These are phyloP conservation scores for Aegilops speltoides DNA, from an alignment of 176 grass and related monocot species.

Conservation along the genomic window DNA sequence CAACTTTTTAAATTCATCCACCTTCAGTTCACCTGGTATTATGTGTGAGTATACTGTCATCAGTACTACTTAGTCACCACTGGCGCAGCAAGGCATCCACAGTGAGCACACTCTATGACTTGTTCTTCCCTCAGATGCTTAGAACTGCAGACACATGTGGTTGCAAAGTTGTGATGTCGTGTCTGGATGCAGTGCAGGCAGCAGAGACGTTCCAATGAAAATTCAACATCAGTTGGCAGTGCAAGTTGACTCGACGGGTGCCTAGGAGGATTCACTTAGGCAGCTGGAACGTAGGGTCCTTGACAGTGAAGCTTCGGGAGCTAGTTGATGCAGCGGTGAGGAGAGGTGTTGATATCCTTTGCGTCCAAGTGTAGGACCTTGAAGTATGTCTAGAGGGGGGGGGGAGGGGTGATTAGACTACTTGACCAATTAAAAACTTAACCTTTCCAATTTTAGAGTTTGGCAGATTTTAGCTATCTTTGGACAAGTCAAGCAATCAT, in stretches of 20 bases:
- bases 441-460: too few species aligned
- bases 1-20: background rate
- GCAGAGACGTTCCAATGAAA: background rate
- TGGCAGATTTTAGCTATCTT: too few species aligned
- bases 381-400: too few species aligned
- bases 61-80: background rate
- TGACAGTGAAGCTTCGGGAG: too few species aligned
- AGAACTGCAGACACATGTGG: background rate
- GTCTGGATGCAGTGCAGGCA: background rate
- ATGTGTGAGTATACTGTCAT: background rate
- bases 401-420: too few species aligned
- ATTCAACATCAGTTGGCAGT: background rate
- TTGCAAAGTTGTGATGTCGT: slow-evolving; percentile 2
- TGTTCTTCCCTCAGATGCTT: slow-evolving; percentile 3
- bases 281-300: too few species aligned
- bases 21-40: background rate
- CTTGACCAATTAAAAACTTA: too few species aligned
- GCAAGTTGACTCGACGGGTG: background rate
- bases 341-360: too few species aligned
- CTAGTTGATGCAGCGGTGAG: too few species aligned
- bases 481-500: too few species aligned
- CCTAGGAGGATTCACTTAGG: too few species aligned
- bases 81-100: background rate
- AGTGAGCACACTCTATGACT: background rate
- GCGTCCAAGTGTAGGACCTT: too few species aligned